Base-by-base conservation (phyloP, 208 protist species). In the Leishmania turanica region DNA sequence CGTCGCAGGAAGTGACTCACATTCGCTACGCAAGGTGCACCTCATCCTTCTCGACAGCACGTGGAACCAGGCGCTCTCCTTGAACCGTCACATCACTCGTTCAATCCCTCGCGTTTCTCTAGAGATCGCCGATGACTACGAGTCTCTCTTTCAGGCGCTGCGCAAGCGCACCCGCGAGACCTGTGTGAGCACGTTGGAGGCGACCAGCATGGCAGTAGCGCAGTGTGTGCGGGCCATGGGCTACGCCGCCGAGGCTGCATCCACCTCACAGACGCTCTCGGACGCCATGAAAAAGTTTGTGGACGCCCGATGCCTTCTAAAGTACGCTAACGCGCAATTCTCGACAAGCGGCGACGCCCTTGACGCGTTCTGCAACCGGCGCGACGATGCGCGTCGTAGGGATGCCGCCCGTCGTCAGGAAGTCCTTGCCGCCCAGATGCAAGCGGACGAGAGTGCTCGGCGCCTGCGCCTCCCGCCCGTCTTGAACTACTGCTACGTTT, bases 401-500 rank as follows among this genome's bases (percentile, higher is more conserved):
- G 86, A 89, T 19, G 78, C 88, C 24, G 65, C 84, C 34, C 76
- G 83, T 9, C 87, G 91, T 17, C 77, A 88, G 53, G 56, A 70
- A 19, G 40, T 77, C 31, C 54, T 92, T 31, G 51, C 75, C 21
- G 47, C 60, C 2, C 78, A 78, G 77, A 86, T 89, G 56, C 62
- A 81, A 56, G 77, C 42, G 21, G 87, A 91, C 68, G 73, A 45
- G 40, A 75, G 65, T 19, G 80, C 87, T 17, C 85, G 80, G 8
- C 77, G 60, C 3, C 53, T 92, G 37, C 82, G 92, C 21, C 83
- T 87, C 27, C 91, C 93, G n/a, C 93, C 93, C 0, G 89, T 97
- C 27, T 74, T 91, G 69, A 97, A 95, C 80, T 97, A 97, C 84
- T 97, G 93, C 84, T 94, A 95, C 84, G 86, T 75, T 54, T 97